Evolutionary conservation across 495 filamentous ascomycete genomes (phyloP), one percentile per base, ranked within the genome.

Genomic region (Talaromyces ruber): DNA sequence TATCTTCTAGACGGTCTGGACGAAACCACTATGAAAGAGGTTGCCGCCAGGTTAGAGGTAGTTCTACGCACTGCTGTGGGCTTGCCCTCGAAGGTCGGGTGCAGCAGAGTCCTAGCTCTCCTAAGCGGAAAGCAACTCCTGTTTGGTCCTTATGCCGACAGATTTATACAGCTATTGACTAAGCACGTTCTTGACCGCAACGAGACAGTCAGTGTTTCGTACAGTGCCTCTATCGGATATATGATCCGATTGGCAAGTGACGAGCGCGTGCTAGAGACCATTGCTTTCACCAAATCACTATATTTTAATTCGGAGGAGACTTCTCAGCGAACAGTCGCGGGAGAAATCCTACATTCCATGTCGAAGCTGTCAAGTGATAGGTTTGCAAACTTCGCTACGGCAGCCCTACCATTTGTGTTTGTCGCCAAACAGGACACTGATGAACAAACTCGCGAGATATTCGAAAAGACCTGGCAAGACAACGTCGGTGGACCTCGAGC

Each of bases 61-160:
- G 86, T 89, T 3, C 88, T 97, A 70, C 93, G 92, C 65, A 84
- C 87, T 21, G 89, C 91, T 3, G 82, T 98, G 51, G 93, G 92
- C 3, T 86, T 97, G 70, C 93, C 93, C 8, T 93, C 90, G 3
- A 97, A 97, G 76, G 86, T 97, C 56, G 94, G 92, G 30, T 93
- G 91, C 65, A 86, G 86, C 65, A 86, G 90, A 51, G 88, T 96
- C 22, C 80, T 98, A 11, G 89, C 91, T 6, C 91, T 89, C n/a
- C 81, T 98, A 25, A 89, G 88, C 59, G 93, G 92, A 59, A 82
- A 88, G 26, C 83, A 80, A 28, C 81, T 86, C 43, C 74, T 91
- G 45, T 89, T 96, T 75, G 83, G 80, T 24, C 87, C 90, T 1
- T 86, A 93, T 72, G 88, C 89, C 16, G 86, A 92, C 66, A 72